These are phyloP conservation scores for Bacterosira constricta DNA, from an alignment of 108 stramenopile genomes.

Conservation along the genomic window DNA sequence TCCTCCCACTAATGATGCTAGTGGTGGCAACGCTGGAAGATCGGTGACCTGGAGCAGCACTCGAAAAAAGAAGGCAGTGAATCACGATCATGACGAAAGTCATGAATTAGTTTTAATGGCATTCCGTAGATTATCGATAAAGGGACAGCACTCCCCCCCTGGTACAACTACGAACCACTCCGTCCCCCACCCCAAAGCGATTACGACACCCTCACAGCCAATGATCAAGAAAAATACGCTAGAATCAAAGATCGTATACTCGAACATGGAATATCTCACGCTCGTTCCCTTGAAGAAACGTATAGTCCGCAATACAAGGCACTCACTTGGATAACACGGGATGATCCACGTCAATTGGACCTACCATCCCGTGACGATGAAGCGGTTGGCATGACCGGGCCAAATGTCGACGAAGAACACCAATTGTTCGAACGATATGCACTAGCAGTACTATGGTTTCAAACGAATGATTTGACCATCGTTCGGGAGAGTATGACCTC, in stretches of 20 bases:
- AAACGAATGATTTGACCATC: conserved; percentile 26
- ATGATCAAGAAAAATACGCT: conserved; percentile 17
- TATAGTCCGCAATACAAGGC: conserved; percentile 44
- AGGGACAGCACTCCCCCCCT: background rate
- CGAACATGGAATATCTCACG: conserved; percentile 46
- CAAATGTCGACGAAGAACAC: conserved; percentile 25
- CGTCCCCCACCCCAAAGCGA: background rate
- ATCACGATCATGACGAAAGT: background rate
- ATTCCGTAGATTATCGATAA: background rate
- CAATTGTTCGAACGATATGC: conserved; percentile 43
- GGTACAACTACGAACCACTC: background rate
- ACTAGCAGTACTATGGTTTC: conserved; percentile 40
- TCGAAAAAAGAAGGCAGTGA: no score
- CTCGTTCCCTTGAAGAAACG: conserved; percentile 25
- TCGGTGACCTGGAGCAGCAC: no score
- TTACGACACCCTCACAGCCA: background rate
- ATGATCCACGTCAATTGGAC: conserved; percentile 44
- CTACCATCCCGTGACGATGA: conserved; percentile 8
- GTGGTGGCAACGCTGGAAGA: no score
- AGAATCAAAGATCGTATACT: conserved; percentile 51
- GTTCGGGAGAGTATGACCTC: conserved; percentile 13
- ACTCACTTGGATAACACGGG: conserved; percentile 32
- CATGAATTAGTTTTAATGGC: background rate
- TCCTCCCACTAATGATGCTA: no score
- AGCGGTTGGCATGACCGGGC: conserved; percentile 3